Base-by-base conservation (phyloP, 306 rosid genomes). In the Pterocarpus macrocarpus region DNA sequence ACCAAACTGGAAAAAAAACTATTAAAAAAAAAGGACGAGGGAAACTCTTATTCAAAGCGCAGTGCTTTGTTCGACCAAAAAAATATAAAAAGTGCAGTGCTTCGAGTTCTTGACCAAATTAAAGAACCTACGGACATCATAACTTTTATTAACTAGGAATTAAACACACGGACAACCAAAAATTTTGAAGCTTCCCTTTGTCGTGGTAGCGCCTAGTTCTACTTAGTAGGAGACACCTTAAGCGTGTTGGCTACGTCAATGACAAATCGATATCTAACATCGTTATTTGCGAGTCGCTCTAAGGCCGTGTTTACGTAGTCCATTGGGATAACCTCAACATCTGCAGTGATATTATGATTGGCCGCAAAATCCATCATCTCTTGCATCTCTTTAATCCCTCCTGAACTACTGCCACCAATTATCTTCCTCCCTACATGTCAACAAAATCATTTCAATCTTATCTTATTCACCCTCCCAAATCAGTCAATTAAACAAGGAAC, bases 231-330 rank as follows among this genome's bases (percentile, higher is more conserved):
- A 53, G 58, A n/a, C 22, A 3, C 12, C 4, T 45, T 45, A 33
- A 75, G 45, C 2, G 85, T 86, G 63, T 85, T 85, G 4, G 77
- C 86, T 14, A 83, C 71, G 45, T 88, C 91, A 1, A 85, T 85
- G 9, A 88, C 89, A 77, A 85, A 88, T 32, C 89, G 81, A 9
- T 85, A 82, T 33, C 43, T 85, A 17, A 88, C 84, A 64, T 88
- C 87, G 4, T 17, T 62, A 6, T 84, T 79, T 2, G 67, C 78
- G 39, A 87, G 68, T 11, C 88, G 63, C n/a, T 84, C 85, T 13
- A 84, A 16, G 3, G 85, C 86, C 50, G 79, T 71, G 55, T 82
- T 85, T 8, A 77, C 53, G 8, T 85, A 85, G 4, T 88, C 85
- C 10, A 88, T 85, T 1, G 89, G 39, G 45, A 88, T 49, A 32